Conservation (phyloP, 1,284 basidiomycete species). For the Pascua guehoae region DNA sequence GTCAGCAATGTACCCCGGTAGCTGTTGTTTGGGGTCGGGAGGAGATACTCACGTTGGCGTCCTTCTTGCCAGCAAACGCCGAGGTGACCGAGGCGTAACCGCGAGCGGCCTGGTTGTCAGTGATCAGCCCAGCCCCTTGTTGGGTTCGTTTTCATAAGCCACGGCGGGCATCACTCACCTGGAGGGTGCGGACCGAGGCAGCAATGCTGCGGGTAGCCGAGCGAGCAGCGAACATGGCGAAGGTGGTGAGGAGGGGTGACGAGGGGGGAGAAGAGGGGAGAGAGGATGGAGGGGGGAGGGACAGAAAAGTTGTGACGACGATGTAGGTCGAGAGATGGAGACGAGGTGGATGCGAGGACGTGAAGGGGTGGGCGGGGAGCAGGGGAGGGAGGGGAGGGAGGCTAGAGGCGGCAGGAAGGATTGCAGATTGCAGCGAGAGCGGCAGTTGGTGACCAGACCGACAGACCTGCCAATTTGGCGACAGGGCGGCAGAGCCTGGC, state of each 20-base stretch:
- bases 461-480: too few species aligned
- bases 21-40: not conserved
- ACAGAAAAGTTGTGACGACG: too few species aligned
- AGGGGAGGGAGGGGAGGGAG: not conserved
- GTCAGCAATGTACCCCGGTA: not conserved
- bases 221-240: slow-evolving; percentile 4
- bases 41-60: slow-evolving; percentile 63
- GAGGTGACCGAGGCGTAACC: slow-evolving; percentile 58
- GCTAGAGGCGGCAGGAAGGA: not conserved
- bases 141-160: not conserved
- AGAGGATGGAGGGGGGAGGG: too few species aligned
- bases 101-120: slow-evolving; percentile 33
- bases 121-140: not conserved
- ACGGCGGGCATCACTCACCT: not conserved
- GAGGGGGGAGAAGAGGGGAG: too few species aligned
- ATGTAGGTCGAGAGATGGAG: too few species aligned
- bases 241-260: too few species aligned
- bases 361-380: not conserved
- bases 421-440: slow-evolving; percentile 1
- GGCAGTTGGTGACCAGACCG: not conserved
- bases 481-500: too few species aligned
- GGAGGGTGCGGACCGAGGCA: slow-evolving; percentile 3
- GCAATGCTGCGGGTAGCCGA: not conserved
- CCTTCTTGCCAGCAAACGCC: slow-evolving; percentile 82
- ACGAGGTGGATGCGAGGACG: not conserved